These are phyloP conservation scores for Tricholoma hemisulphureum DNA, from an alignment of 768 basidiomycete genomes.

Conservation along the genomic window DNA sequence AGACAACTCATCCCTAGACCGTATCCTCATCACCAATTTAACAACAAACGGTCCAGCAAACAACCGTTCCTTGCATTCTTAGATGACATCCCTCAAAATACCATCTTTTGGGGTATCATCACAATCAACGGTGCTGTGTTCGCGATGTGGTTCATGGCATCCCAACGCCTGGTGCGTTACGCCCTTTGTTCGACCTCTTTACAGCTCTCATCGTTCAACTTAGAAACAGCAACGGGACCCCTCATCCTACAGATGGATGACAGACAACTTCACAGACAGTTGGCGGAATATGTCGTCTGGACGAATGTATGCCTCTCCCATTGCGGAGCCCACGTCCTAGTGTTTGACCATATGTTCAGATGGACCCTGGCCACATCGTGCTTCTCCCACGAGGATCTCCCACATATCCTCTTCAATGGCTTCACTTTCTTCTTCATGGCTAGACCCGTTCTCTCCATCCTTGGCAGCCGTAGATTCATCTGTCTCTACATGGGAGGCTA, in stretches of 20 bases:
- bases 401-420: constrained; percentile 74
- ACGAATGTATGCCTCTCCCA: constrained; percentile 51
- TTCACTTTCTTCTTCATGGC: constrained; percentile 80
- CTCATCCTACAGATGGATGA: constrained; percentile 46
- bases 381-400: constrained; percentile 66
- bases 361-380: constrained; percentile 71
- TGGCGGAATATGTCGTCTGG: constrained; percentile 60
- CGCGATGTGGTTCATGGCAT: constrained; percentile 51
- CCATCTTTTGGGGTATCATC: constrained; percentile 63
- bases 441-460: constrained; percentile 53
- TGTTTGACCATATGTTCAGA: constrained; percentile 35
- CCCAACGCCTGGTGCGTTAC: constrained; percentile 33
- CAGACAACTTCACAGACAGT: constrained; percentile 60
- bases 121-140: constrained; percentile 64
- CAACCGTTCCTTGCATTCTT: constrained; percentile 37
- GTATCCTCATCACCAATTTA: constrained; percentile 14
- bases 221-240: constrained; percentile 42
- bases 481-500: constrained; percentile 71
- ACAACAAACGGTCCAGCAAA: neutral
- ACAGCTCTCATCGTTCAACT: neutral
- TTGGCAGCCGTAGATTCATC: constrained; percentile 68
- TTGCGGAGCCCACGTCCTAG: neutral
- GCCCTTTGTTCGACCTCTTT: neutral
- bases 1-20: constrained; percentile 8
- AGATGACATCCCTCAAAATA: constrained; percentile 51